Evolutionary conservation across 2,329 filamentous ascomycete species (phyloP).

Genomic region (Hymenoscyphus linearis): DNA sequence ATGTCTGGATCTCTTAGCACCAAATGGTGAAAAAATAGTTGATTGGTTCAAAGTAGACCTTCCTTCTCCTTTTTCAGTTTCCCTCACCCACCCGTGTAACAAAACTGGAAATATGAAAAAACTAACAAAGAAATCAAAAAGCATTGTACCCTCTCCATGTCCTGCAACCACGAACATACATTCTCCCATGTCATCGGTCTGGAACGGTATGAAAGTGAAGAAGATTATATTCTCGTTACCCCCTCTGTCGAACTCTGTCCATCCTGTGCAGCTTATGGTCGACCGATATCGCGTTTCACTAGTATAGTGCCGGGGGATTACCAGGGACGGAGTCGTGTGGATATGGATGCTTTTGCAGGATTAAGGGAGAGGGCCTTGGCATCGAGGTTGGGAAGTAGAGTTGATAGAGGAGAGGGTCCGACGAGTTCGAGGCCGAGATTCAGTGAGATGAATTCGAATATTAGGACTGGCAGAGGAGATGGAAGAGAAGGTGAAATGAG

Average conservation of each 20-base stretch:
- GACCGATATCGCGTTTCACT: not conserved
- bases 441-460: too few species aligned
- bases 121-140: not conserved
- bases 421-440: too few species aligned
- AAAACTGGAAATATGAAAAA: not conserved
- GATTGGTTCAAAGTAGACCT: not conserved
- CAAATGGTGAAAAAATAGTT: not conserved
- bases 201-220: conserved; percentile 2
- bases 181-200: not conserved
- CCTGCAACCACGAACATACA: not conserved
- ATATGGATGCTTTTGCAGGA: not conserved
- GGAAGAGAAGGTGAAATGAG: too few species aligned
- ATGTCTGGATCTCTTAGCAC: not conserved
- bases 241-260: not conserved
- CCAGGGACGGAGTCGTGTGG: not conserved
- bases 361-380: not conserved
- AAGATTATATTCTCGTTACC: not conserved
- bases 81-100: not conserved
- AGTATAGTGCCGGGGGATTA: not conserved
- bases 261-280: not conserved
- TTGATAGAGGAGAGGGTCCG: too few species aligned
- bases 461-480: too few species aligned
- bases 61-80: too few species aligned
- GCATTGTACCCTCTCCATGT: not conserved
- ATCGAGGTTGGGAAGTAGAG: too few species aligned